These are phyloP conservation scores for Bauhinia variegata DNA, from an alignment of 306 rosid species.

Conservation along the genomic window DNA sequence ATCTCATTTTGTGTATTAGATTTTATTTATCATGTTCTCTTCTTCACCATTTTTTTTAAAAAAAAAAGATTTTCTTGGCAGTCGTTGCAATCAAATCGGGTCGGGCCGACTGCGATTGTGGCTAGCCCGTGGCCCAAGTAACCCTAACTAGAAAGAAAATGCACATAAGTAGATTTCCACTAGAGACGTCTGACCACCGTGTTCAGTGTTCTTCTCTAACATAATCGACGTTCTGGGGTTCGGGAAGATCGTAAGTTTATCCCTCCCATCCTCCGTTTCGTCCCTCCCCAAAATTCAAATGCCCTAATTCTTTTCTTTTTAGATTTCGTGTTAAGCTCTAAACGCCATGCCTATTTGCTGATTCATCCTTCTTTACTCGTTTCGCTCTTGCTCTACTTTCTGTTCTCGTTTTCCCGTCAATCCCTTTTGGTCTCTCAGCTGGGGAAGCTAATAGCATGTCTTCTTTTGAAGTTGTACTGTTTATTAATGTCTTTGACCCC, in stretches of 20 bases:
- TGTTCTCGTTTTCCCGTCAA: neutral
- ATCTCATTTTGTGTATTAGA: no score
- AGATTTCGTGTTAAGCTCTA: neutral
- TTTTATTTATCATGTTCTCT: no score
- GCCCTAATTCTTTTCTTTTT: neutral
- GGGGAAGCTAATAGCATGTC: neutral
- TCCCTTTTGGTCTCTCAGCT: neutral
- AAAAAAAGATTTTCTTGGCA: no score
- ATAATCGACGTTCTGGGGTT: conserved; percentile 23
- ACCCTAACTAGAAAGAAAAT: conserved; percentile 41
- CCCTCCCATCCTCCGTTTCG: neutral
- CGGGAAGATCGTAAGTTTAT: conserved; percentile 23
- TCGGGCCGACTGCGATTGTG: neutral
- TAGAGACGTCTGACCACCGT: neutral
- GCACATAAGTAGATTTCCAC: neutral
- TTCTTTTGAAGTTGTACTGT: no score
- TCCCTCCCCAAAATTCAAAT: neutral
- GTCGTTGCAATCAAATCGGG: neutral
- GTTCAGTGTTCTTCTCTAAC: neutral
- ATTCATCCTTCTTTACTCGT: neutral
- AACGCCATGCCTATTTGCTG: neutral
- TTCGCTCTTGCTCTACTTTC: neutral
- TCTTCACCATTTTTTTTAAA: no score
- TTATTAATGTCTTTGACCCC: no score
- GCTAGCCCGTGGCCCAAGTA: neutral